Percentiles rank a stretch among this genome's conserved stretches.
phyloP scores from a whole-genome alignment of 768 basidiomycete species.

The Exidia glandulosa region DNA sequence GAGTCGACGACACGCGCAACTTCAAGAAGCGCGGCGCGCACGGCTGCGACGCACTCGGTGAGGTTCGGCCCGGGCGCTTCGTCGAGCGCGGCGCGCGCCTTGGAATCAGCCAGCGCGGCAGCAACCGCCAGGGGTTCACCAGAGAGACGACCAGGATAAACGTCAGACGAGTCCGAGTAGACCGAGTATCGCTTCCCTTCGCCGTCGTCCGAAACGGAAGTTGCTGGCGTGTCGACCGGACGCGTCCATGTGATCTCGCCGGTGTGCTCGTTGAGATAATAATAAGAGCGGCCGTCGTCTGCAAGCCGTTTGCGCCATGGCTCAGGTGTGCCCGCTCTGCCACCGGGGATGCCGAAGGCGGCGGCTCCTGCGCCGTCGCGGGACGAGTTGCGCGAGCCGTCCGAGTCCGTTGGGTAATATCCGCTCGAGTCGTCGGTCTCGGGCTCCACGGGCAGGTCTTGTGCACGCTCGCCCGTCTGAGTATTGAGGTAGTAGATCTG shows the following conservation, averaged over 20 bases:
- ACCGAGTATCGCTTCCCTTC: slow-evolving; percentile 24
- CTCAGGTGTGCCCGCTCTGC: slow-evolving; percentile 53
- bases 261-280: slow-evolving; percentile 62
- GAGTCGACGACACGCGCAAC: not conserved
- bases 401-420: slow-evolving; percentile 36
- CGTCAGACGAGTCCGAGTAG: slow-evolving; percentile 72
- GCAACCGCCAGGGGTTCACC: not conserved
- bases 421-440: slow-evolving; percentile 53
- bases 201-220: slow-evolving; percentile 18
- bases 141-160: slow-evolving; percentile 30
- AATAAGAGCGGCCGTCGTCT: slow-evolving; percentile 75
- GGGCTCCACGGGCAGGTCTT: slow-evolving; percentile 70
- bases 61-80: not conserved
- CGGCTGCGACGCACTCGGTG: not conserved
- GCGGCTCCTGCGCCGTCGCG: not conserved
- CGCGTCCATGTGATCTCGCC: slow-evolving; percentile 59
- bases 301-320: slow-evolving; percentile 76
- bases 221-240: slow-evolving; percentile 26
- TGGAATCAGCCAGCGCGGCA: slow-evolving; percentile 8
- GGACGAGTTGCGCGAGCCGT: slow-evolving; percentile 5
- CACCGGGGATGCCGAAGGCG: not conserved
- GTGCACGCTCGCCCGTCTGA: slow-evolving; percentile 68
- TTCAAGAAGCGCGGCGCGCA: not conserved
- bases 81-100: not conserved
- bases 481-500: slow-evolving; percentile 96